Conservation (phyloP, 805 yeast species). For the Saturnispora kantuleensis region DNA sequence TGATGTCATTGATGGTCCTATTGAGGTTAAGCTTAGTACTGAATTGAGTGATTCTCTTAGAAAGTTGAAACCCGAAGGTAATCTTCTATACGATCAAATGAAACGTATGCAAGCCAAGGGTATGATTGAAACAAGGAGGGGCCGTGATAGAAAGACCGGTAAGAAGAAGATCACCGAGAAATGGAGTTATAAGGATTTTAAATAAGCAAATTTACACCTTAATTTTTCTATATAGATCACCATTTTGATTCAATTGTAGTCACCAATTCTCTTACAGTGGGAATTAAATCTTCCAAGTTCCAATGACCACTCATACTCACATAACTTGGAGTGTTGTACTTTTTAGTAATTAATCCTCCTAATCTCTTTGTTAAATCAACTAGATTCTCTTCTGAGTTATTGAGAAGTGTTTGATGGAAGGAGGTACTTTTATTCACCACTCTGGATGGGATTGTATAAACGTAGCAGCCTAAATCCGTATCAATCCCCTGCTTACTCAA, state of each 20-base stretch:
- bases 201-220: slow-evolving; percentile 26
- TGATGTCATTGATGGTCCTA: slow-evolving; percentile 32
- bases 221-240: neutral
- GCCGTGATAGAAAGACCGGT: slow-evolving; percentile 54
- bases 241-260: slow-evolving; percentile 22
- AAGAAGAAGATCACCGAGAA: slow-evolving; percentile 76
- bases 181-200: slow-evolving; percentile 88
- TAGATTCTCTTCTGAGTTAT: slow-evolving; percentile 30
- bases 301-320: slow-evolving; percentile 35
- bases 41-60: slow-evolving; percentile 83
- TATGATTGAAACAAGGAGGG: slow-evolving; percentile 72
- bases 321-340: slow-evolving; percentile 34
- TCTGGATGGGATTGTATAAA: slow-evolving; percentile 32
- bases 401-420: slow-evolving; percentile 34
- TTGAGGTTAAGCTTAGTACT: slow-evolving; percentile 76
- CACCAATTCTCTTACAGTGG: slow-evolving; percentile 21
- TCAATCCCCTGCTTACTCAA: slow-evolving; percentile 26
- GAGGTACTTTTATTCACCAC: slow-evolving; percentile 15
- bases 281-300: slow-evolving; percentile 24
- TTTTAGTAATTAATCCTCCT: slow-evolving; percentile 32
- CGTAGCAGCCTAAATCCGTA: slow-evolving; percentile 32
- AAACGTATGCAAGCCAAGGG: slow-evolving; percentile 76
- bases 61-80: slow-evolving; percentile 84
- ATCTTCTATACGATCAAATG: slow-evolving; percentile 72
- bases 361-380: slow-evolving; percentile 36